These are phyloP conservation scores for Fusarium subtropicale DNA, from an alignment of 2,329 filamentous ascomycete genomes.

Conservation along the genomic window DNA sequence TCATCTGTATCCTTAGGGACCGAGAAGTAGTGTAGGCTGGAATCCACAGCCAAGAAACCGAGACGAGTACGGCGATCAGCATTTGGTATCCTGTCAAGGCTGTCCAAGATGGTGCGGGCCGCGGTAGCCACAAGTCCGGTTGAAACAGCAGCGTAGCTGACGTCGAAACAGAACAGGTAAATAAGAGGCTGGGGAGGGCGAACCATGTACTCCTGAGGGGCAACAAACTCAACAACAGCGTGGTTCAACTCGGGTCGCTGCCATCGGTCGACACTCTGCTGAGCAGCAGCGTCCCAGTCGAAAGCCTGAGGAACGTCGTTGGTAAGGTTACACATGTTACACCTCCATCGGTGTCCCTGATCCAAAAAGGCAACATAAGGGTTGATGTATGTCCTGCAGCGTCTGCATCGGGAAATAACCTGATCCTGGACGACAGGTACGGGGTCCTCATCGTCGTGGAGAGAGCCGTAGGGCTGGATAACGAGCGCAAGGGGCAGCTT, in stretches of 20 bases:
- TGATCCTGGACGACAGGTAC: constrained; percentile 96
- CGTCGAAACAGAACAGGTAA: constrained; percentile 95
- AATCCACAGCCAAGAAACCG: constrained; percentile 95
- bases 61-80: constrained; percentile 91
- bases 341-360: constrained; percentile 97
- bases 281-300: constrained; percentile 93
- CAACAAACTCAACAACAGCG: constrained; percentile 96
- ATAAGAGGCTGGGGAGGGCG: constrained; percentile 94
- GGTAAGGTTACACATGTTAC: constrained; percentile 99
- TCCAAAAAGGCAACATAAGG: constrained; percentile 97
- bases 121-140: constrained; percentile 92
- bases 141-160: constrained; percentile 89
- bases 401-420: constrained; percentile 94
- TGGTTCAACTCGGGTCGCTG: constrained; percentile 93
- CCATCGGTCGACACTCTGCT: constrained; percentile 93
- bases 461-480: constrained; percentile 92
- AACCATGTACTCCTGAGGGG: constrained; percentile 99
- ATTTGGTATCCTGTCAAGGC: constrained; percentile 97
- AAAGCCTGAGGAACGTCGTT: constrained; percentile 99
- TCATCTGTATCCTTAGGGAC: constrained; percentile 91
- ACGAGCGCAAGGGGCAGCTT: constrained; percentile 94
- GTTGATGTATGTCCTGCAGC: constrained; percentile 98
- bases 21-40: constrained; percentile 94
- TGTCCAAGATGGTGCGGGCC: constrained; percentile 93
- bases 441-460: constrained; percentile 92